These are phyloP conservation scores for Dalbergia oliveri DNA, from an alignment of 306 rosid species.

Conservation along the genomic window DNA sequence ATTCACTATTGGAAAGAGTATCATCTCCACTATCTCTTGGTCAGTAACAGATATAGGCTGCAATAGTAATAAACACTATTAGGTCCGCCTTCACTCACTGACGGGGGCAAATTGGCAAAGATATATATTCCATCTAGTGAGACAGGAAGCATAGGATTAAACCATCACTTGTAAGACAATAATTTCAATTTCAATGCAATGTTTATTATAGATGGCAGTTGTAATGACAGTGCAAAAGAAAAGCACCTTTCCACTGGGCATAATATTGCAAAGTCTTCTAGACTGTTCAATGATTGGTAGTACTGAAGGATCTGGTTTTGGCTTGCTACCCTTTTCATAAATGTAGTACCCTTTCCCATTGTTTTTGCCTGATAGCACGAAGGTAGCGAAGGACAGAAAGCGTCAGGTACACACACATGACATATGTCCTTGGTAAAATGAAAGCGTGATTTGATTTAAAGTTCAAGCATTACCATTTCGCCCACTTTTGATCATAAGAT, in stretches of 20 bases:
- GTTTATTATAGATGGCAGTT: slow-evolving; percentile 29
- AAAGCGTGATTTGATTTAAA: background rate
- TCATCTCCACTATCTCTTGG: slow-evolving; percentile 90
- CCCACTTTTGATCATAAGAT: slow-evolving; percentile 78
- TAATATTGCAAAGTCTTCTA: slow-evolving; percentile 64
- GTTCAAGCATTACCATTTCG: slow-evolving; percentile 72
- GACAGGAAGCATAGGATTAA: slow-evolving; percentile 8
- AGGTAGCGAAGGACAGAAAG: slow-evolving; percentile 42
- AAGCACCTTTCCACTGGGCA: slow-evolving; percentile 88
- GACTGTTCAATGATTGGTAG: slow-evolving; percentile 81
- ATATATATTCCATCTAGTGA: background rate
- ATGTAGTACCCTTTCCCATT: slow-evolving; percentile 89
- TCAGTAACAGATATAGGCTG: slow-evolving; percentile 87
- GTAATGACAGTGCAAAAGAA: slow-evolving; percentile 26
- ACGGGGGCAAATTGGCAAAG: background rate
- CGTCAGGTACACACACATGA: slow-evolving; percentile 11
- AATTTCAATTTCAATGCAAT: slow-evolving; percentile 18
- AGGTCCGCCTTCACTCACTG: slow-evolving; percentile 28
- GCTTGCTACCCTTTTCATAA: slow-evolving; percentile 86
- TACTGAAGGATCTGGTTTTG: slow-evolving; percentile 82
- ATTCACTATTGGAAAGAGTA: slow-evolving; percentile 92
- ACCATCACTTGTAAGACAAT: slow-evolving; percentile 5
- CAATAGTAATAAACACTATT: slow-evolving; percentile 37
- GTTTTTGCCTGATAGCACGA: slow-evolving; percentile 71
- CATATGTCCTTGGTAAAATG: slow-evolving; percentile 21